These are phyloP conservation scores for Trichaptum fuscoviolaceum DNA, from an alignment of 768 basidiomycete genomes.

Conservation along the genomic window DNA sequence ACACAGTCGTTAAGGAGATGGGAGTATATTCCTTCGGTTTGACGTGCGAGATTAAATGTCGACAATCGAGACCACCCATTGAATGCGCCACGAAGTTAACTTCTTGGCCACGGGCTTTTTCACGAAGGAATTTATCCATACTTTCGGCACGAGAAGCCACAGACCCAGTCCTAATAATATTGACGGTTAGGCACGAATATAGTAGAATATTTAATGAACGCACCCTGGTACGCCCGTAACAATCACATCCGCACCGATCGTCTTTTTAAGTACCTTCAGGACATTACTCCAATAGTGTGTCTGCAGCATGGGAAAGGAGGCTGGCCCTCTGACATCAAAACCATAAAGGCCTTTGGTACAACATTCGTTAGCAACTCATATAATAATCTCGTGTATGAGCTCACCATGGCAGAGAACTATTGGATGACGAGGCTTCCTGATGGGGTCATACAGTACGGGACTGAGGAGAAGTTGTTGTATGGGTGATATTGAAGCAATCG, in stretches of 20 bases:
- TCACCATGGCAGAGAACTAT: constrained; percentile 95
- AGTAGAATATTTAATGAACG: constrained; percentile 23
- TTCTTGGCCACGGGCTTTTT: constrained; percentile 64
- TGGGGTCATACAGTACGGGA: constrained; percentile 73
- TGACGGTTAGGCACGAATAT: background rate
- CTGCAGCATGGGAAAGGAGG: constrained; percentile 73
- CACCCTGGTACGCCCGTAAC: constrained; percentile 93
- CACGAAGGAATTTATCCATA: constrained; percentile 66
- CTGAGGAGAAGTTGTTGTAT: constrained; percentile 71
- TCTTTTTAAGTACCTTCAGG: constrained; percentile 69
- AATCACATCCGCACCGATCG: constrained; percentile 89
- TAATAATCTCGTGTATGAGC: constrained; percentile 18
- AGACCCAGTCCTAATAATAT: constrained; percentile 70
- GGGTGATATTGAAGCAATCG: constrained; percentile 10
- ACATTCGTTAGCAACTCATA: background rate
- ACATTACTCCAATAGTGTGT: constrained; percentile 95
- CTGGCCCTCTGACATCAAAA: constrained; percentile 85
- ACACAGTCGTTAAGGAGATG: constrained; percentile 80
- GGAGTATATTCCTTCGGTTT: constrained; percentile 80
- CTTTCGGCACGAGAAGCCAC: constrained; percentile 74
- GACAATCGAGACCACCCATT: constrained; percentile 96
- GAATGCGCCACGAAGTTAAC: constrained; percentile 95
- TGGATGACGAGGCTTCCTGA: constrained; percentile 78
- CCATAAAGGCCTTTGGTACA: constrained; percentile 74
- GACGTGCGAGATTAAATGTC: constrained; percentile 85